Percentiles rank a stretch among this genome's conserved stretches.
Evolutionary conservation across 176 grass and related monocot genomes (phyloP).

Genomic region (Otatea glauca): DNA sequence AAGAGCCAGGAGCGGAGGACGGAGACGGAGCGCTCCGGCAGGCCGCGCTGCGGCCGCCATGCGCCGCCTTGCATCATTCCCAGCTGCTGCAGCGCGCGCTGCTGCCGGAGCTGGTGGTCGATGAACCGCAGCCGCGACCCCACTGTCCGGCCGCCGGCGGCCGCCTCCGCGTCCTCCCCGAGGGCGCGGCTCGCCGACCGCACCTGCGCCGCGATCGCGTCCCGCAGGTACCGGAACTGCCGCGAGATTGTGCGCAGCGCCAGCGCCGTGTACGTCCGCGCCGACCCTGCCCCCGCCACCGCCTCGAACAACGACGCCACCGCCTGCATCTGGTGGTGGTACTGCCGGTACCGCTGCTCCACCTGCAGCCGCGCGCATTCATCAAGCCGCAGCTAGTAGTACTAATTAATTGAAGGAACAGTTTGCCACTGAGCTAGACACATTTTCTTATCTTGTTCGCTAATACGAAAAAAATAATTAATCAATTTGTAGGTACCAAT

Average conservation of each 20-base stretch:
- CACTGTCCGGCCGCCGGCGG: conserved; percentile 42
- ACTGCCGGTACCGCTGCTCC: conserved; percentile 86
- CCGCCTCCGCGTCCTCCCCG: conserved; percentile 64
- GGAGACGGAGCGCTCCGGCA: conserved; percentile 82
- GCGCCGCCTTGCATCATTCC: conserved; percentile 72
- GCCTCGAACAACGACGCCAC: conserved; percentile 69
- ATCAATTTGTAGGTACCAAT: background rate
- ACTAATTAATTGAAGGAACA: background rate
- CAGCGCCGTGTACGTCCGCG: conserved; percentile 76
- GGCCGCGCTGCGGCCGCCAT: conserved; percentile 83
- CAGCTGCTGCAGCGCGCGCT: conserved; percentile 73
- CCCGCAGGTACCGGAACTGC: conserved; percentile 80
- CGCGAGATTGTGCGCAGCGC: conserved; percentile 82
- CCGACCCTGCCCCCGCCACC: conserved; percentile 52
- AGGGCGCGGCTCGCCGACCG: conserved; percentile 58
- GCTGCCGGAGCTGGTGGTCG: conserved; percentile 78
- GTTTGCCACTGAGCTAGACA: background rate
- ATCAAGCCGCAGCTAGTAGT: background rate
- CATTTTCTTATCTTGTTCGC: background rate
- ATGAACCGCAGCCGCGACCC: conserved; percentile 71
- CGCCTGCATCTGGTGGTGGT: conserved; percentile 78
- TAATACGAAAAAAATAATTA: background rate
- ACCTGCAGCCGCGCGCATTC: conserved; percentile 44
- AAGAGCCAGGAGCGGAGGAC: conserved; percentile 90
- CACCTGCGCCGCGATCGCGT: conserved; percentile 69